Evolutionary conservation across 2,329 filamentous ascomycete genomes (phyloP), one percentile per base, ranked within the genome.

Genomic region (Aspergillus sp.): DNA sequence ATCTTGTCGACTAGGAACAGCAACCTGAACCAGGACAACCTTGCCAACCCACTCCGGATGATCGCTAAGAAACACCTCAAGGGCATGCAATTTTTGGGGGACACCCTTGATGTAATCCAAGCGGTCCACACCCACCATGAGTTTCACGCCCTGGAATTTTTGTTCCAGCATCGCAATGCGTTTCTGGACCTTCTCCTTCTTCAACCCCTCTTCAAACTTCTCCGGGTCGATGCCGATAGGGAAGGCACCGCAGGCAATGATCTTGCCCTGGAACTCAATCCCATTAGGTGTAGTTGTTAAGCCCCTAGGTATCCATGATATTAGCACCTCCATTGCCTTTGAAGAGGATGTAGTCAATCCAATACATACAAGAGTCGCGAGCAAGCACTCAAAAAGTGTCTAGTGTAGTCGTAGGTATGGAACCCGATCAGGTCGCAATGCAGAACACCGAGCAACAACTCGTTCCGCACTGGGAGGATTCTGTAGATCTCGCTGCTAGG

Each of bases 81-180:
- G 86, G 2, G 95, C 94, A 72, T 98, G 95, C 9, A 99, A 83
- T 77, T 99, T 99, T 78, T 99, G 95, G 0, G 95, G 95, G 9
- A 99, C 93, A 64, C 95, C 95, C 80, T 98, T 98, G 86, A 98
- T 98, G 79, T 99, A 98, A 78, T 99, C 95, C 54, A 98, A 85
- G 53, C 95, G 91, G 76, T 99, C 95, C 55, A 98, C 95, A 64
- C 95, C 94, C 39, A 98, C 94, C 69, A 99, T 96, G 65, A 98
- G 85, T 80, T 97, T 97, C 69, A 97, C 91, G 50, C 93, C 94
- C 67, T 96, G 90, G 72, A 98, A 99, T 78, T 97, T 97, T 73
- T 90, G 89, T 72, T 91, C 88, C 4, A 98, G 83, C 1, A 89
- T 87, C 4, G 89, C 88, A 69, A 99, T 97, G 61, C 94, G 91